These are phyloP conservation scores for Claviceps cyperi DNA, from an alignment of 2,329 filamentous ascomycete genomes.

Conservation along the genomic window DNA sequence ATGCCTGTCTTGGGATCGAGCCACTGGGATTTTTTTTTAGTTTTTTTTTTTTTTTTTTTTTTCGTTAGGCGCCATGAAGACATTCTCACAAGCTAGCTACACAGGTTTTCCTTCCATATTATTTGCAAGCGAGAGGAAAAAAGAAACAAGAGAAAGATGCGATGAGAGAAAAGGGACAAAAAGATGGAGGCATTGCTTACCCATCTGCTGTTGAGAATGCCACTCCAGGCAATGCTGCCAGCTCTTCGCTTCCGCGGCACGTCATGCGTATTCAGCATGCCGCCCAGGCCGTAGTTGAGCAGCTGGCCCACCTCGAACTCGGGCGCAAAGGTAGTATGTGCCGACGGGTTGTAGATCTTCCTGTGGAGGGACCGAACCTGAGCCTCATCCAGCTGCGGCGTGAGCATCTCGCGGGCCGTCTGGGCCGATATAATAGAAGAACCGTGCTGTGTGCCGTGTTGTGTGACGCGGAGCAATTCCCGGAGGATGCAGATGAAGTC, in stretches of 20 bases:
- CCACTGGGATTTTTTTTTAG: slow-evolving; percentile 15
- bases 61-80: no score
- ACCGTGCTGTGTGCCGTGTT: slow-evolving; percentile 12
- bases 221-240: slow-evolving; percentile 30
- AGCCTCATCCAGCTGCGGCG: slow-evolving; percentile 23
- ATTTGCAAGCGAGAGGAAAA: not conserved
- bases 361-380: slow-evolving; percentile 11
- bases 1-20: slow-evolving; percentile 24
- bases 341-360: slow-evolving; percentile 8
- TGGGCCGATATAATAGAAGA: slow-evolving; percentile 15
- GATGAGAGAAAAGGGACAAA: not conserved
- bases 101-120: not conserved
- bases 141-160: not conserved
- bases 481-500: slow-evolving; percentile 25
- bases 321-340: slow-evolving; percentile 17
- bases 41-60: no score
- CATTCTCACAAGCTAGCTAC: no score
- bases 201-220: slow-evolving; percentile 27
- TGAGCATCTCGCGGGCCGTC: slow-evolving; percentile 22
- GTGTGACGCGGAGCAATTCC: slow-evolving; percentile 19
- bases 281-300: slow-evolving; percentile 25
- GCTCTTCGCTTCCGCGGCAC: slow-evolving; percentile 24
- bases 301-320: slow-evolving; percentile 20
- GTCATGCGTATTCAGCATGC: slow-evolving; percentile 25
- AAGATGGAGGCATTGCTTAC: slow-evolving; percentile 13